Evolutionary conservation across 495 filamentous ascomycete species (phyloP).

Genomic region (Extremus antarcticus): DNA sequence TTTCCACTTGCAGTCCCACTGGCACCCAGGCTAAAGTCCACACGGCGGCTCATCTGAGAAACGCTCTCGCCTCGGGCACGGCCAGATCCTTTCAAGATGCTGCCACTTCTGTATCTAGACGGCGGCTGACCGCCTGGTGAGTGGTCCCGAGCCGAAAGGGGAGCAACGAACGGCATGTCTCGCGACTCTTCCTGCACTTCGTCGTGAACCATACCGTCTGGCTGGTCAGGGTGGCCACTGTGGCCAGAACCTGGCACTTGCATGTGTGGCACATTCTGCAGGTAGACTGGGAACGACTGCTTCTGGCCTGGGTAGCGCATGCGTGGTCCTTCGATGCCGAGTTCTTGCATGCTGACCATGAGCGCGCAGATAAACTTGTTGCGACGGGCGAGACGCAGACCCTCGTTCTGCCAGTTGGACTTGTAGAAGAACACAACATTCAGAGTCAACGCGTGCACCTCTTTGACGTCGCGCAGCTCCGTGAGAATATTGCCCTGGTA

Average conservation of each 20-base stretch:
- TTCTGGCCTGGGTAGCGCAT: slow-evolving; percentile 60
- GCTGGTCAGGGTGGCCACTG: slow-evolving; percentile 29
- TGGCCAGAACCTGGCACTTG: slow-evolving; percentile 32
- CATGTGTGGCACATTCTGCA: slow-evolving; percentile 37
- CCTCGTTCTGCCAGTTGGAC: slow-evolving; percentile 86
- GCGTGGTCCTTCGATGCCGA: slow-evolving; percentile 79
- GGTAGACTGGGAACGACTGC: slow-evolving; percentile 48
- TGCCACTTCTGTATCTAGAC: not conserved
- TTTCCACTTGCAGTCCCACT: slow-evolving; percentile 47
- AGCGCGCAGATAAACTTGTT: slow-evolving; percentile 94
- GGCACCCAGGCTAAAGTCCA: slow-evolving; percentile 70
- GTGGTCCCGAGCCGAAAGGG: slow-evolving; percentile 42
- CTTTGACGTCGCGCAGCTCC: slow-evolving; percentile 59
- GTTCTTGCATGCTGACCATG: slow-evolving; percentile 74
- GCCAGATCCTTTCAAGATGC: not conserved
- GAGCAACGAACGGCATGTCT: slow-evolving; percentile 25
- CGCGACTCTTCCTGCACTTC: slow-evolving; percentile 18
- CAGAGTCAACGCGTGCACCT: slow-evolving; percentile 64
- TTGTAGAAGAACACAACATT: slow-evolving; percentile 99
- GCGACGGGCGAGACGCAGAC: slow-evolving; percentile 74
- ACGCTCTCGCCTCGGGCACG: slow-evolving; percentile 46
- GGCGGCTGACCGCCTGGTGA: slow-evolving; percentile 22
- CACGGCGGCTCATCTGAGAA: slow-evolving; percentile 47
- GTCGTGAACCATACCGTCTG: slow-evolving; percentile 20
- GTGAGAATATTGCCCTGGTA: slow-evolving; percentile 86